A percentile compares a stretch with the other conserved stretches of the same genome.
Evolutionary conservation across 2,329 filamentous ascomycete species (phyloP).

Genomic region (Botrytis paeoniae): DNA sequence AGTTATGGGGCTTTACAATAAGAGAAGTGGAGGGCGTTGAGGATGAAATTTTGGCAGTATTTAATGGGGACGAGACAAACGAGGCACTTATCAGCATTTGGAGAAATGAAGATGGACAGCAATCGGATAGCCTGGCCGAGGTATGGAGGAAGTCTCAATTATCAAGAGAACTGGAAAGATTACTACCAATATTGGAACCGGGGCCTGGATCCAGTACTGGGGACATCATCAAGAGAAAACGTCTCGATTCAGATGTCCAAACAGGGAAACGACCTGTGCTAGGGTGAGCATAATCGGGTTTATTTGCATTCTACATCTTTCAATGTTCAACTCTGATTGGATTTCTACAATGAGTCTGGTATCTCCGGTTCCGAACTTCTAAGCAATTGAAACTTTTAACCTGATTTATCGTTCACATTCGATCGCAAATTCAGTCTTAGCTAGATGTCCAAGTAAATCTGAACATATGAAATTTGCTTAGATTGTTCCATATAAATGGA

Average conservation of each 20-base stretch:
- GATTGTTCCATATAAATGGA: neutral
- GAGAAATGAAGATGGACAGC: constrained; percentile 32
- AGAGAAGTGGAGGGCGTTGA: constrained; percentile 49
- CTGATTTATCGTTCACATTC: neutral
- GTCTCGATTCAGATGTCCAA: constrained; percentile 28
- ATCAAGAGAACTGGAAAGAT: constrained; percentile 34
- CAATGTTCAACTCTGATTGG: neutral
- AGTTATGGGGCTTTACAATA: constrained; percentile 54
- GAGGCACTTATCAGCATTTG: constrained; percentile 35
- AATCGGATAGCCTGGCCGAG: constrained; percentile 33
- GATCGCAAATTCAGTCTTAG: neutral
- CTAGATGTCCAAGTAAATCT: neutral
- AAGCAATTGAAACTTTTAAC: neutral
- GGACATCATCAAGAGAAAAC: constrained; percentile 32
- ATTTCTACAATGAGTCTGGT: neutral
- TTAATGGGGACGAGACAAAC: constrained; percentile 42
- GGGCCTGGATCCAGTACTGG: constrained; percentile 6
- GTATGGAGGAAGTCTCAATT: constrained; percentile 37
- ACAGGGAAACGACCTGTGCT: constrained; percentile 20
- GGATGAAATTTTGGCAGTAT: constrained; percentile 45
- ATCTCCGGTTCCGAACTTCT: neutral
- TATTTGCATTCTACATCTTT: neutral
- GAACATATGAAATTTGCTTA: neutral
- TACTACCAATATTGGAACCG: constrained; percentile 34
- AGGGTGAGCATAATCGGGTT: neutral